Evolutionary conservation across 2,329 filamentous ascomycete species (phyloP).

Genomic region (Epichloe festucae): DNA sequence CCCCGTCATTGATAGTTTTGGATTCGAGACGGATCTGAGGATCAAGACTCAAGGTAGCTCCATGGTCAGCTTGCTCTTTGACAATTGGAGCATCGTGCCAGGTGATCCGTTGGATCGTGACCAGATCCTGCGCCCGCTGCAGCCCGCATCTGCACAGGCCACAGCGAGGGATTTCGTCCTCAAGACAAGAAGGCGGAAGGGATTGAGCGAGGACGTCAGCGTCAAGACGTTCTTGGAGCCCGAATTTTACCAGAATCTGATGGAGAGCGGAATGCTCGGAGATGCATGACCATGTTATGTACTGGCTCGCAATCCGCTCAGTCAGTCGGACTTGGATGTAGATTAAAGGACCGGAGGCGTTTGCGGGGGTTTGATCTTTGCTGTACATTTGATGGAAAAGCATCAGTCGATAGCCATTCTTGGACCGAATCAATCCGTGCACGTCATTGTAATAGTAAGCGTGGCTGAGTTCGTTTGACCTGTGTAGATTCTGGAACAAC

Average conservation of each 20-base stretch:
- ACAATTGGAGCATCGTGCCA: constrained; percentile 90
- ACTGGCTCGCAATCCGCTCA: too few relatives aligned
- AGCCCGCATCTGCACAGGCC: constrained; percentile 77
- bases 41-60: constrained; percentile 93
- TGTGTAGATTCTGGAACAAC: too few relatives aligned
- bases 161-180: constrained; percentile 92
- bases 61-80: constrained; percentile 83
- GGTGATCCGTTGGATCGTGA: constrained; percentile 89
- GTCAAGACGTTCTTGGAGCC: constrained; percentile 95
- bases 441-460: too few relatives aligned
- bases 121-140: constrained; percentile 67
- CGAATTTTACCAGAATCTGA: constrained; percentile 77
- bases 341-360: not conserved
- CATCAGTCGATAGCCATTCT: not conserved
- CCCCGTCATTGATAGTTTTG: constrained; percentile 93
- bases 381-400: not conserved
- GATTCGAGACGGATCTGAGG: constrained; percentile 91
- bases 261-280: constrained; percentile 79
- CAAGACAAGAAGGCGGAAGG: constrained; percentile 89
- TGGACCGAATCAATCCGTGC: not conserved
- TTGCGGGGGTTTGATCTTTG: not conserved
- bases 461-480: too few relatives aligned
- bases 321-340: too few relatives aligned
- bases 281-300: constrained; percentile 18
- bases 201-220: constrained; percentile 85